Conservation (phyloP, 768 basidiomycete species). For the Naganishia kalamii region DNA sequence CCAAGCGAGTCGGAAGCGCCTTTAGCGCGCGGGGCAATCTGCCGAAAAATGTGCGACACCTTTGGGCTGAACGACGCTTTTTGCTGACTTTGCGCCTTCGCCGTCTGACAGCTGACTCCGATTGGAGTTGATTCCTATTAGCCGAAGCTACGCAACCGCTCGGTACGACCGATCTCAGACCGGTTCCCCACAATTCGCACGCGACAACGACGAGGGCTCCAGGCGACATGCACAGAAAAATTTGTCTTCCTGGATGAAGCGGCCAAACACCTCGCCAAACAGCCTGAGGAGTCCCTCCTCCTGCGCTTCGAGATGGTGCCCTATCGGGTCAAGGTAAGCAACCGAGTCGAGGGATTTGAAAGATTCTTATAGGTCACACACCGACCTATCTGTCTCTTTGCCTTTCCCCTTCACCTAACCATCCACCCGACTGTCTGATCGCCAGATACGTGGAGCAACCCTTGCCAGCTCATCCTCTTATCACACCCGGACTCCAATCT, state of each 20-base stretch:
- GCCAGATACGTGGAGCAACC: background rate
- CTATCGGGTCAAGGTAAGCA: constrained; percentile 14
- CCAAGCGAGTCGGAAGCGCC: background rate
- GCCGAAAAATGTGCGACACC: no score
- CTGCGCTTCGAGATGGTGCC: background rate
- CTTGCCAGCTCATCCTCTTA: background rate
- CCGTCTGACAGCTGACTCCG: background rate
- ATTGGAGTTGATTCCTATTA: background rate
- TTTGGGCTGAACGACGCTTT: no score
- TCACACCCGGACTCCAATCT: background rate
- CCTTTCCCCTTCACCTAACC: constrained; percentile 1
- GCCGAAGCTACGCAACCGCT: background rate
- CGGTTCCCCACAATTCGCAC: constrained; percentile 3
- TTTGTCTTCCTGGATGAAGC: background rate
- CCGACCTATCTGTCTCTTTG: background rate
- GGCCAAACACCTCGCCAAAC: no score
- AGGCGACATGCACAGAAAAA: background rate
- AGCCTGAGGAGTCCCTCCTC: background rate
- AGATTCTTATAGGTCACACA: constrained; percentile 2
- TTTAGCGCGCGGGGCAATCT: no score
- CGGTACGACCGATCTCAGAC: background rate
- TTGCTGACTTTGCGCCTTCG: no score
- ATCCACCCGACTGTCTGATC: background rate
- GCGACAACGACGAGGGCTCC: constrained; percentile 6
- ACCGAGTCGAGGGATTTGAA: background rate